phyloP scores from a whole-genome alignment of 345 rosid genomes.

The Bruguiera gymnorhiza region DNA sequence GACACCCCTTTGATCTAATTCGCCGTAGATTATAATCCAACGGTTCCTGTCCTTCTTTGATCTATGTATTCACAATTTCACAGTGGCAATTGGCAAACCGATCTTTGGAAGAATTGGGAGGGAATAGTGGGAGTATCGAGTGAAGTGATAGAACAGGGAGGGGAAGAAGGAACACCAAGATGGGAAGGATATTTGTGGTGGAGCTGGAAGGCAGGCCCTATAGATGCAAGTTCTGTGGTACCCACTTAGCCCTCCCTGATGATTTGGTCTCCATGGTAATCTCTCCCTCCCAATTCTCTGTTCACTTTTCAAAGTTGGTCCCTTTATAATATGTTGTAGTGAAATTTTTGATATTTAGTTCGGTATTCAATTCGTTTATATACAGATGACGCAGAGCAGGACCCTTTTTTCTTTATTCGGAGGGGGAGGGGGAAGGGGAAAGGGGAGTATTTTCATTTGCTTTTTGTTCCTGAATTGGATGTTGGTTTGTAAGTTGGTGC shows the following conservation, averaged over 20 bases:
- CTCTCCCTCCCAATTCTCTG: neutral
- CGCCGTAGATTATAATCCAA: neutral
- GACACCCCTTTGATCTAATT: neutral
- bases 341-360: neutral
- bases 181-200: slow-evolving; percentile 87
- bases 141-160: neutral
- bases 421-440: no score
- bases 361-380: no score
- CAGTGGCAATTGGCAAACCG: no score
- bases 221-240: slow-evolving; percentile 80
- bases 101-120: no score
- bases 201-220: slow-evolving; percentile 91
- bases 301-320: neutral
- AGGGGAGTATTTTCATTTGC: neutral
- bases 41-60: neutral
- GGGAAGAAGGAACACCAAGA: slow-evolving; percentile 11
- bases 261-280: slow-evolving; percentile 69
- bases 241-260: slow-evolving; percentile 73
- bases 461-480: neutral
- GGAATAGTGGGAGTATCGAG: no score
- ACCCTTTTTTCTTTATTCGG: no score
- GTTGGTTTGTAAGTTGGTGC: no score
- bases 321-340: neutral
- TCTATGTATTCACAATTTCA: no score
- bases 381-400: no score